A percentile compares a stretch with the other conserved stretches of the same genome.
Evolutionary conservation across 306 rosid species (phyloP).

Genomic region (Quercus alba): DNA sequence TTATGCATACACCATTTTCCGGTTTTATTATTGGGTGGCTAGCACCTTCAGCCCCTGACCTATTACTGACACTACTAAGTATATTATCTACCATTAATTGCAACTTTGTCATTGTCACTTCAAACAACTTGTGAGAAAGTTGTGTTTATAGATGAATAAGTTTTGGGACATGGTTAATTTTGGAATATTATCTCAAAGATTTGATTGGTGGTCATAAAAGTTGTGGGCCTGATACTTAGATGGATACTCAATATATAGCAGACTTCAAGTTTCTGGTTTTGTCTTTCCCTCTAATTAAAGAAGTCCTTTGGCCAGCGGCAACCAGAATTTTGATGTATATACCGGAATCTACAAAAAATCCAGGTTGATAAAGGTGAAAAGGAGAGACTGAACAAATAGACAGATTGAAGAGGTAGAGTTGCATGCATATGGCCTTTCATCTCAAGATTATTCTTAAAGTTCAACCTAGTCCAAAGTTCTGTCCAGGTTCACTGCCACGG

Average conservation of each 20-base stretch:
- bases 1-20: too few species aligned
- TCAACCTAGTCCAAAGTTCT: slow-evolving; percentile 21
- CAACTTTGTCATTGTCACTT: too few species aligned
- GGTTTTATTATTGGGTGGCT: too few species aligned
- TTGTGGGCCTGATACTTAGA: not conserved
- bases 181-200: not conserved
- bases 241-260: not conserved
- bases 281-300: not conserved
- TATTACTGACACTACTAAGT: too few species aligned
- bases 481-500: slow-evolving; percentile 42
- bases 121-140: too few species aligned
- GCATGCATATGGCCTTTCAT: slow-evolving; percentile 23
- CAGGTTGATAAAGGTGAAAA: slow-evolving; percentile 13
- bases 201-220: not conserved
- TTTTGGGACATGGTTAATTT: not conserved
- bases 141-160: not conserved
- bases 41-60: too few species aligned
- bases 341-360: slow-evolving; percentile 19
- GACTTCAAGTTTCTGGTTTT: not conserved
- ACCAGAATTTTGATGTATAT: not conserved
- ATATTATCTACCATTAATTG: not conserved
- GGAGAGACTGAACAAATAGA: not conserved
- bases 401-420: slow-evolving; percentile 17
- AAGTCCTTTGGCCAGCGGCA: not conserved
- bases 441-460: not conserved